Evolutionary conservation across 257 asterid species (phyloP).

Genomic region (Coffea eugenioides): DNA sequence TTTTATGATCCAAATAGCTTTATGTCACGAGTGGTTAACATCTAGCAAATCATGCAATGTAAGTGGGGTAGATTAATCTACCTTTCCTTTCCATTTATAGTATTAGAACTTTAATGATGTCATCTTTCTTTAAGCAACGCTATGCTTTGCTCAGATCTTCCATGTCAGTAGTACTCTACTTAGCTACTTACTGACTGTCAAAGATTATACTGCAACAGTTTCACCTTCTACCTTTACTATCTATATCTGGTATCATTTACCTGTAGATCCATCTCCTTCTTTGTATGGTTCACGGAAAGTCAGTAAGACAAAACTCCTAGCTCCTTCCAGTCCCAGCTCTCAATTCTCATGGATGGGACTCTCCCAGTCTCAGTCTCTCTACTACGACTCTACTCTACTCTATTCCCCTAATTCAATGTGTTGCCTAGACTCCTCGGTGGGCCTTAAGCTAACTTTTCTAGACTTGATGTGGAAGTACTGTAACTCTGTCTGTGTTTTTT

Average conservation of each 20-base stretch:
- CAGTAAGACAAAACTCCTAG: slow-evolving; percentile 13
- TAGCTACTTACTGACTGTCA: slow-evolving; percentile 21
- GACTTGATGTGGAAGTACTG: not conserved
- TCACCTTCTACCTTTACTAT: slow-evolving; percentile 7
- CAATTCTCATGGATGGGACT: slow-evolving; percentile 4
- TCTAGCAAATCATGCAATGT: slow-evolving; percentile 39
- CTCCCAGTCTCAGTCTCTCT: not conserved
- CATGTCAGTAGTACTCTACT: slow-evolving; percentile 4
- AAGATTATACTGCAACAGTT: slow-evolving; percentile 13
- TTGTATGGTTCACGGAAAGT: slow-evolving; percentile 30
- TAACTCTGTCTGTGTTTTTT: not conserved
- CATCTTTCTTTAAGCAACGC: slow-evolving; percentile 15
- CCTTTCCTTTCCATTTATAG: slow-evolving; percentile 39
- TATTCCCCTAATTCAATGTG: slow-evolving; percentile 24
- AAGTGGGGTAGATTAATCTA: slow-evolving; percentile 29
- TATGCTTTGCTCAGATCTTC: not conserved
- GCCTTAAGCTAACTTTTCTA: slow-evolving; percentile 5
- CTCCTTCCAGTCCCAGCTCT: not conserved
- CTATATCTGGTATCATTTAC: slow-evolving; percentile 29
- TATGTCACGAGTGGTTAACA: slow-evolving; percentile 39
- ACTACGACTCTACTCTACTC: not conserved
- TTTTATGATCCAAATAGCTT: not conserved
- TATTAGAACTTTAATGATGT: slow-evolving; percentile 18
- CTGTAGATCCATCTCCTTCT: slow-evolving; percentile 26
- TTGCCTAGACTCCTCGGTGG: slow-evolving; percentile 15